Conservation (phyloP, 2,329 filamentous ascomycete genomes). For the Trichoderma breve region DNA sequence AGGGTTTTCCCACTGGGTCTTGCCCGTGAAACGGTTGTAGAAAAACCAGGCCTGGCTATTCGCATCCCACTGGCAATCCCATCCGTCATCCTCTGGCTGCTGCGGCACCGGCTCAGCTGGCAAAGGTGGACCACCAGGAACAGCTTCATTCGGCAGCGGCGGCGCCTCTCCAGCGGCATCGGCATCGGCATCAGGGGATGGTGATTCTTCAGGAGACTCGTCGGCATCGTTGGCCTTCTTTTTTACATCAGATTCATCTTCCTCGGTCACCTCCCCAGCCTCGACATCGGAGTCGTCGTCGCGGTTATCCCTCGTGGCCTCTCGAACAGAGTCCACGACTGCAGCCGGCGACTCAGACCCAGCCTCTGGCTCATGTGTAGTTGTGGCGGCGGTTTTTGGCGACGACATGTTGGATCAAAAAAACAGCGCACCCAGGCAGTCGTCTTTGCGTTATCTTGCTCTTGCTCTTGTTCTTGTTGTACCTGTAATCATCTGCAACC, state of each 20-base stretch:
- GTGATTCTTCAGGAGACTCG: slow-evolving; percentile 2
- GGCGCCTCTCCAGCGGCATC: slow-evolving; percentile 24
- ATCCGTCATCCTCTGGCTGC: slow-evolving; percentile 66
- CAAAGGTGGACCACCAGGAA: slow-evolving; percentile 37
- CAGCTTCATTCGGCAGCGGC: slow-evolving; percentile 38
- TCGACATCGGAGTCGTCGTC: slow-evolving; percentile 25
- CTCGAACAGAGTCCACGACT: slow-evolving; percentile 18
- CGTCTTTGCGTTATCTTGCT: neutral
- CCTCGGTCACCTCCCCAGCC: slow-evolving; percentile 20
- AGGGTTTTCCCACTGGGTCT: slow-evolving; percentile 84
- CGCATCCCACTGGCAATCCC: slow-evolving; percentile 77
- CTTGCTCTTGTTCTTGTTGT: slow-evolving; percentile 7
- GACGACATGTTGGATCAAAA: slow-evolving; percentile 16
- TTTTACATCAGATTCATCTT: slow-evolving; percentile 22
- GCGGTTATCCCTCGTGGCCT: slow-evolving; percentile 8
- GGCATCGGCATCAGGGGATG: slow-evolving; percentile 24
- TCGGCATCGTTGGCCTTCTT: slow-evolving; percentile 15
- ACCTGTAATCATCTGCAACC: slow-evolving; percentile 35
- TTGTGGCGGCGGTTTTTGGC: slow-evolving; percentile 3
- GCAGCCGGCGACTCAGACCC: slow-evolving; percentile 20
- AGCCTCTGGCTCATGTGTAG: slow-evolving; percentile 3
- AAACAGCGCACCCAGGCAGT: neutral
- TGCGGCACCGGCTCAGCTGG: slow-evolving; percentile 45
- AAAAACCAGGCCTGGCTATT: slow-evolving; percentile 73
- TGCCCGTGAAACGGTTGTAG: slow-evolving; percentile 73